phyloP scores from a whole-genome alignment of 2,329 filamentous ascomycete genomes.

The Colletotrichum cuscutae region DNA sequence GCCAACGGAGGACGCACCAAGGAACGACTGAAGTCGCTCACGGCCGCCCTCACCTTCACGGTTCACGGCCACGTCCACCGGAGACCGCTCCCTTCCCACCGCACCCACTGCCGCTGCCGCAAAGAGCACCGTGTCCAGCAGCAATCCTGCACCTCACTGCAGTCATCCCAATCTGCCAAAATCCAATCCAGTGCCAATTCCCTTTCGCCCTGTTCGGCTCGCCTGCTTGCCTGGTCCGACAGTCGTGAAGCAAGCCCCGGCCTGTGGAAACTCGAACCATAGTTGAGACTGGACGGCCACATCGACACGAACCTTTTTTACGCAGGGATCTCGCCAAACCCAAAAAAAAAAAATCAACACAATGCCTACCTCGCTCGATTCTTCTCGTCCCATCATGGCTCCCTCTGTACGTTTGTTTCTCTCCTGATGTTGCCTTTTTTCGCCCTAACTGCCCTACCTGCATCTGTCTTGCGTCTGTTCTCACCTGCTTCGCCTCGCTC shows the following conservation, averaged over 20 bases:
- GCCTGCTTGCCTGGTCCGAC: constrained; percentile 18
- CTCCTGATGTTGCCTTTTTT: constrained; percentile 20
- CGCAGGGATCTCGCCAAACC: constrained; percentile 26
- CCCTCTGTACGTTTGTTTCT: constrained; percentile 63
- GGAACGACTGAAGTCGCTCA: not conserved
- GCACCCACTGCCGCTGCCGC: not conserved
- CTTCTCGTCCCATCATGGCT: constrained; percentile 71
- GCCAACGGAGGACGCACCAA: constrained; percentile 1
- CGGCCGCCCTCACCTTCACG: not conserved
- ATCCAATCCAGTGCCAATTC: not conserved
- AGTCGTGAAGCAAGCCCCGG: constrained; percentile 33
- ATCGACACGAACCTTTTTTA: constrained; percentile 27
- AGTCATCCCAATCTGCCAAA: constrained; percentile 8
- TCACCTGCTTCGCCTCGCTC: constrained; percentile 12
- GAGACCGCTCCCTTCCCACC: not conserved
- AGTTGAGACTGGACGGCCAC: constrained; percentile 22
- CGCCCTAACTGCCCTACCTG: not conserved
- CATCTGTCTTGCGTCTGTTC: constrained; percentile 10
- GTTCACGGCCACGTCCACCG: not conserved
- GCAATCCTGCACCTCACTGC: not conserved
- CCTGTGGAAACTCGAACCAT: constrained; percentile 34
- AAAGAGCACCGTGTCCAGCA: not conserved
- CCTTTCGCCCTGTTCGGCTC: constrained; percentile 9
- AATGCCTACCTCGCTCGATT: constrained; percentile 70
- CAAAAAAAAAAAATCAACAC: constrained; percentile 32